These are phyloP conservation scores for Candida caryicola DNA, from an alignment of 805 yeast species.

Conservation along the genomic window DNA sequence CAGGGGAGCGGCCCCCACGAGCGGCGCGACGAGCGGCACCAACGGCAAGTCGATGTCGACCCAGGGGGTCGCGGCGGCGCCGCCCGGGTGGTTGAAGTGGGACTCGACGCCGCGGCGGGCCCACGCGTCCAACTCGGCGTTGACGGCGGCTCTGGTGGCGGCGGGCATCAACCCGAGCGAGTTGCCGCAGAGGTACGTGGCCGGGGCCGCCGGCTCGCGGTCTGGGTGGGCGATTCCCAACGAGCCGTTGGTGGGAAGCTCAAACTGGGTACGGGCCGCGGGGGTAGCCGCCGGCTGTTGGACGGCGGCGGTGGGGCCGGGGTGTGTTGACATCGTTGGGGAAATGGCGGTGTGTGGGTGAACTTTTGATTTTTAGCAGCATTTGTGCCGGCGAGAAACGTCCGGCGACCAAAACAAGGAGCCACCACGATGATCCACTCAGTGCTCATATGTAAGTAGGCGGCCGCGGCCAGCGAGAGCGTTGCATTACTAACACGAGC, in stretches of 20 bases:
- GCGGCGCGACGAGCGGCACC: constrained; percentile 60
- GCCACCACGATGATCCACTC: constrained; percentile 71
- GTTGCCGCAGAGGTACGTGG: constrained; percentile 78
- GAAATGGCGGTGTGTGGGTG: no score
- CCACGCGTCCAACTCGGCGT: constrained; percentile 81
- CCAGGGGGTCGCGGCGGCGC: constrained; percentile 62
- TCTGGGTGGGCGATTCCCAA: constrained; percentile 45
- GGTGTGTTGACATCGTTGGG: no score
- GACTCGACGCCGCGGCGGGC: constrained; percentile 74
- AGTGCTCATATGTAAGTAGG: constrained; percentile 67
- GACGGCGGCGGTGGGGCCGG: no score
- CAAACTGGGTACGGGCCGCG: no score
- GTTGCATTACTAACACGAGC: constrained; percentile 19
- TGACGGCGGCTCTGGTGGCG: constrained; percentile 53
- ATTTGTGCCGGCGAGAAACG: no score
- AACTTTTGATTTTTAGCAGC: no score
- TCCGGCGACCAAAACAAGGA: neutral
- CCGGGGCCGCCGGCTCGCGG: constrained; percentile 23
- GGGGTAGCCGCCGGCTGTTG: no score
- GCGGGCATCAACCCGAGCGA: constrained; percentile 91
- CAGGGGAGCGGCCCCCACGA: constrained; percentile 71
- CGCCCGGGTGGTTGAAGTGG: constrained; percentile 69
- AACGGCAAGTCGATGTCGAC: constrained; percentile 80
- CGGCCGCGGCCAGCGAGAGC: neutral
- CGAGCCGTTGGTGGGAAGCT: constrained; percentile 63